A percentile compares a stretch with the other conserved stretches of the same genome.
These are phyloP conservation scores for Telfairia occidentalis DNA, from an alignment of 331 rosid species.

Conservation along the genomic window DNA sequence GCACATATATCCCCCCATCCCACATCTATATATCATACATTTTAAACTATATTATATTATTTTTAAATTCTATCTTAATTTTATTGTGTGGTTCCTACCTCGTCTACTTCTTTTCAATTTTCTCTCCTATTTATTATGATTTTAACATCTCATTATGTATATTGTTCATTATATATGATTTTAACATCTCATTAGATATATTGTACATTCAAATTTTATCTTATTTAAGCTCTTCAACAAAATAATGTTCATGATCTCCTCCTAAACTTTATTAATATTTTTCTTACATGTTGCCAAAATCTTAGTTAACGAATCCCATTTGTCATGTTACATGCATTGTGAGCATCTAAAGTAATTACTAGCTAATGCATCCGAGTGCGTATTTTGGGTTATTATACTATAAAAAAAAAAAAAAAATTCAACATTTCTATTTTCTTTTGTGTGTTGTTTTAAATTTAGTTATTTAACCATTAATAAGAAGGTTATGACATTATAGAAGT, in stretches of 20 bases:
- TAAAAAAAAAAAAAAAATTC: no score
- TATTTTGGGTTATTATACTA: neutral
- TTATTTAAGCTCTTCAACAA: neutral
- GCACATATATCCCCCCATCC: neutral
- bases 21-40: neutral
- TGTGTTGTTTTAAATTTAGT: no score
- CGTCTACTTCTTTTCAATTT: neutral
- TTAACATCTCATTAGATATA: no score
- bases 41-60: constrained; percentile 10
- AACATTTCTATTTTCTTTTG: neutral
- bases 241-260: neutral
- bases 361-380: neutral
- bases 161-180: no score
- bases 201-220: no score
- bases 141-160: no score
- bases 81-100: constrained; percentile 20
- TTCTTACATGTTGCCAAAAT: neutral
- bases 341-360: neutral
- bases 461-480: no score
- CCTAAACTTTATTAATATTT: neutral
- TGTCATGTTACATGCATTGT: neutral
- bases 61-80: neutral
- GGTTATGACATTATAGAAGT: no score
- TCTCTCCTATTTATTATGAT: neutral
- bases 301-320: neutral